A percentile compares a stretch with the other conserved stretches of the same genome.
These are phyloP conservation scores for Pseudonectria foliicola DNA, from an alignment of 2,329 filamentous ascomycete species.

Conservation along the genomic window DNA sequence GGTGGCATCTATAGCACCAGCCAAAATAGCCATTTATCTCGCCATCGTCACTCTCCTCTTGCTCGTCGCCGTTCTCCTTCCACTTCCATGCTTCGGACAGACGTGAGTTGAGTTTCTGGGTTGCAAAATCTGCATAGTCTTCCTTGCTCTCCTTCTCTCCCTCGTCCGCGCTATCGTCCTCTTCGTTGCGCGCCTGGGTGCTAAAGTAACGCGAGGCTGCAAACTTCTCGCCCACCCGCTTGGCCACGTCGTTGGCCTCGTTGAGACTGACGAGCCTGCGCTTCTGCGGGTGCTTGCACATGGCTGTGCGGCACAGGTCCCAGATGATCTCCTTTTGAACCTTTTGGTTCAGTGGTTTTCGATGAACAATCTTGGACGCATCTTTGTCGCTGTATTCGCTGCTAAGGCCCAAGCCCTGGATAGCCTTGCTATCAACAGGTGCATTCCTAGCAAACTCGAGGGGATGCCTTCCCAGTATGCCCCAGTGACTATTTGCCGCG, in stretches of 20 bases:
- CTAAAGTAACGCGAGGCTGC: conserved; percentile 30
- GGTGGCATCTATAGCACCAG: conserved; percentile 5
- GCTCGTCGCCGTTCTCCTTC: conserved; percentile 9
- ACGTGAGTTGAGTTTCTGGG: conserved; percentile 11
- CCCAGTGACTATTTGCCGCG: conserved; percentile 1
- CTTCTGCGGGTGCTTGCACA: conserved; percentile 27
- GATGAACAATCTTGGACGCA: conserved; percentile 18
- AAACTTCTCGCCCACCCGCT: conserved; percentile 45
- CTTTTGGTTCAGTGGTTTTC: conserved; percentile 2
- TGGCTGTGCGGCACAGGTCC: conserved; percentile 28
- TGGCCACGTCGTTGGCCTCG: conserved; percentile 53
- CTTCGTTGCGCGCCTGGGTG: conserved; percentile 21
- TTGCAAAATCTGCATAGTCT: conserved; percentile 25
- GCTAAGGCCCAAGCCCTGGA: conserved; percentile 21
- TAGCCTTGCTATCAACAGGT: conserved; percentile 6
- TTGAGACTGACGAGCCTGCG: conserved; percentile 47
- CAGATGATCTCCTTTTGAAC: conserved; percentile 21
- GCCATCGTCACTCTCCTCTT: conserved; percentile 6
- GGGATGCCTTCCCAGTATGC: conserved; percentile 2
- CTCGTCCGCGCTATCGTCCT: conserved; percentile 19
- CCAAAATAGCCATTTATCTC: background rate
- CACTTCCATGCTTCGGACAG: conserved; percentile 18
- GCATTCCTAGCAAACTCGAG: conserved; percentile 10
- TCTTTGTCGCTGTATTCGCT: conserved; percentile 20
- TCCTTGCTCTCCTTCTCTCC: conserved; percentile 18